Evolutionary conservation across 257 asterid species (phyloP).

Genomic region (Penstemon davidsonii): DNA sequence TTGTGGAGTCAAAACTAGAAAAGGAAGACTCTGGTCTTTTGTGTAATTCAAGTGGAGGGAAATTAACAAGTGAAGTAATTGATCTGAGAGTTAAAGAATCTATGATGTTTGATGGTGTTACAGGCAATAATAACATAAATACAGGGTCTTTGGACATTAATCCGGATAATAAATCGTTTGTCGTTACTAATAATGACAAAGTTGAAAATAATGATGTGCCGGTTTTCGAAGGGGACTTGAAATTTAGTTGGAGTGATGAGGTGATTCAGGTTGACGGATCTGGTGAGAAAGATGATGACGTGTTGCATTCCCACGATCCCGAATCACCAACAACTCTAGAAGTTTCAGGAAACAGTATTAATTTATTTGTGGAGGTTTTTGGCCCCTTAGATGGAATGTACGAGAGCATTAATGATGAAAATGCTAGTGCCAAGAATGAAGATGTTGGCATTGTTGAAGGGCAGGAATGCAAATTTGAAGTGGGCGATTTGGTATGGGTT

Average conservation of each 20-base stretch:
- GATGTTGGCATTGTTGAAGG: constrained; percentile 24
- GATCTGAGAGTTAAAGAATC: constrained; percentile 29
- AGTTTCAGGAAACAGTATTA: constrained; percentile 49
- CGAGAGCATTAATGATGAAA: constrained; percentile 26
- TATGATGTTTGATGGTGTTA: constrained; percentile 29
- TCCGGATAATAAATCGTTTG: constrained; percentile 18
- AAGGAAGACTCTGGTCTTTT: constrained; percentile 26
- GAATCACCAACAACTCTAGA: constrained; percentile 43
- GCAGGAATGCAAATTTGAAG: constrained; percentile 35
- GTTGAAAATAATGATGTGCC: constrained; percentile 18
- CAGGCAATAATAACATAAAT: constrained; percentile 27
- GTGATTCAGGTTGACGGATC: constrained; percentile 22
- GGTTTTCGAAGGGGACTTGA: constrained; percentile 27
- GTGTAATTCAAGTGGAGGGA: constrained; percentile 36
- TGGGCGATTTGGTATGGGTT: constrained; percentile 78
- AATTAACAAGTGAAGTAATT: constrained; percentile 19
- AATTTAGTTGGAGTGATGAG: constrained; percentile 20
- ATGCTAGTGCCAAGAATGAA: constrained; percentile 19
- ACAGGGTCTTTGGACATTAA: constrained; percentile 22
- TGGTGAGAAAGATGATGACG: constrained; percentile 22
- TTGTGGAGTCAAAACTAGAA: constrained; percentile 30
- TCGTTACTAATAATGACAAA: constrained; percentile 9
- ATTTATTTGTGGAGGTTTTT: constrained; percentile 67
- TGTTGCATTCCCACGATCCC: constrained; percentile 32
- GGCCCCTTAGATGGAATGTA: constrained; percentile 52